Evolutionary conservation across 202 grass and related monocot genomes (phyloP).

Genomic region (Tripidium arundinaceum): DNA sequence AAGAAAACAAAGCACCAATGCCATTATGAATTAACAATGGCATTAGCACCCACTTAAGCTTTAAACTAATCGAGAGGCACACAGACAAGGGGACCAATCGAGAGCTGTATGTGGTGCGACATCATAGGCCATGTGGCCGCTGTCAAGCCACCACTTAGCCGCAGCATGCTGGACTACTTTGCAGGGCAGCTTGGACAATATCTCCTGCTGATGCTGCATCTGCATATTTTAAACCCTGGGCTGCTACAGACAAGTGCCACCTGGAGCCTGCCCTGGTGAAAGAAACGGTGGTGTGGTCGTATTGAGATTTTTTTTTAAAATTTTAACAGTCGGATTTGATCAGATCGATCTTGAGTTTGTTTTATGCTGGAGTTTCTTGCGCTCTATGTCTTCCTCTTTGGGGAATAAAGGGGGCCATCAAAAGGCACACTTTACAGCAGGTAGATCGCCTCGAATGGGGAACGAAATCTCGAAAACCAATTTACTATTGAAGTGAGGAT

Average conservation of each 20-base stretch:
- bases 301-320: too few relatives aligned
- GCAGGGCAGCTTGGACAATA: slow-evolving; percentile 23
- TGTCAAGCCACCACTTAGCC: slow-evolving; percentile 41
- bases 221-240: slow-evolving; percentile 43
- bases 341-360: slow-evolving; percentile 39
- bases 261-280: slow-evolving; percentile 7
- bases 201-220: slow-evolving; percentile 43
- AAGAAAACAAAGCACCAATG: slow-evolving; percentile 26
- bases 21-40: slow-evolving; percentile 35
- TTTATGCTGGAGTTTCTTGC: slow-evolving; percentile 43
- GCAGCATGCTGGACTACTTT: not conserved
- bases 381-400: slow-evolving; percentile 17
- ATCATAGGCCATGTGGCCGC: slow-evolving; percentile 32
- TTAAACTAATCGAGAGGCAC: slow-evolving; percentile 28
- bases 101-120: slow-evolving; percentile 26
- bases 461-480: not conserved
- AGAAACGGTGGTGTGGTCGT: too few relatives aligned
- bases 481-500: slow-evolving; percentile 27
- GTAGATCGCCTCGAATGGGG: slow-evolving; percentile 30
- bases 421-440: slow-evolving; percentile 37
- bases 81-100: slow-evolving; percentile 7
- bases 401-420: slow-evolving; percentile 42
- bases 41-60: not conserved
- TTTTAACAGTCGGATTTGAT: slow-evolving; percentile 25
- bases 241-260: slow-evolving; percentile 14